Base-by-base conservation (phyloP, 306 rosid species). In the Clitoria ternatea region DNA sequence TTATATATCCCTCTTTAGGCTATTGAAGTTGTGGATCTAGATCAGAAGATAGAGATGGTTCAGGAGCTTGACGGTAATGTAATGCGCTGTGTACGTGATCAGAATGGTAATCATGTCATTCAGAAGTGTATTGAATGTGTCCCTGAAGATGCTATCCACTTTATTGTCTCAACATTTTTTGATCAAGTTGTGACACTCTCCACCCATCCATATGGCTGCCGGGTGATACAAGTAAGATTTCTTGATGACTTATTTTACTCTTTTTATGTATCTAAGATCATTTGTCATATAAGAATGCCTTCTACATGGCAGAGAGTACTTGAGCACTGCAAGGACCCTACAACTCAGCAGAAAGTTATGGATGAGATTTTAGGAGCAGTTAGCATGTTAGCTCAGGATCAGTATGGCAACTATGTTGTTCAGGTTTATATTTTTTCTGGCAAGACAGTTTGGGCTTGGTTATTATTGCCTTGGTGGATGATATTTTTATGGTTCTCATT, bases 41-140 rank as follows among this genome's bases (percentile, higher is more conserved):
- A 84, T 63, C 98, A 90, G 80, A 89, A 90, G 84, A 94, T 87
- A 71, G 78, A 78, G 85, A 94, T 94, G 96, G 98, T 90, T 44
- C 85, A 76, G 78, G 98, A 90, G 72, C 98, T 94, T 63, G 97
- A 94, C 7, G 92, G 98, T 18, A 81, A 87, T 66, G 53, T 94
- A 26, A 94, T 90, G 95, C 98, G 96, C 49, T 90, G 98, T 75
- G 97, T 94, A 4, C 96, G 97, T 15, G 98, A 94, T 86, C 98
- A 94, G 80, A 94, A 94, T 75, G 98, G 98, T 45, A 94, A 94
- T 79, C 98, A 94, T 78, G 98, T 94, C 52, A 81, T 94, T 71
- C 97, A 94, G 78, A 94, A 90, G 73, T 90, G 98, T 73, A 94
- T 94, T 61, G 98, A 94, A 82, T 89, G 94, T 55, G 85, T 77